phyloP scores from a whole-genome alignment of 2,329 filamentous ascomycete species.

The Magnaporthiopsis rhizophila region DNA sequence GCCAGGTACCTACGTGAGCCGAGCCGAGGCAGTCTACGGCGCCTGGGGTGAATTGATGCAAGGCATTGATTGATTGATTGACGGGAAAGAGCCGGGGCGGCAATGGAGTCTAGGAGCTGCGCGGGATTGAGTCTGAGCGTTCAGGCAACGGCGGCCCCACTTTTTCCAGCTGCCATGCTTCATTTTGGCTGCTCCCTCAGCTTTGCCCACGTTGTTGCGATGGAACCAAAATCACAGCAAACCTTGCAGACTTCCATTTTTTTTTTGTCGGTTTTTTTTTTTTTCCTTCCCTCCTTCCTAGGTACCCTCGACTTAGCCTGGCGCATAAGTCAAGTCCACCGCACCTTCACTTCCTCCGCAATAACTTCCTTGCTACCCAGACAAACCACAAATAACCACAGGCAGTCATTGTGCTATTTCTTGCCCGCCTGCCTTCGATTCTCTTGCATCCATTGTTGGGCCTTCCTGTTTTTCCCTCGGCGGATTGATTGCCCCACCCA shows the following conservation, averaged over 20 bases:
- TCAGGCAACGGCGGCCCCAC: neutral
- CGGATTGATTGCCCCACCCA: constrained; percentile 8
- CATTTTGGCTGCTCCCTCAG: neutral
- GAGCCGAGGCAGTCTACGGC: too few relatives aligned
- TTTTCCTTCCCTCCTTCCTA: neutral
- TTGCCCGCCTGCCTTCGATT: neutral
- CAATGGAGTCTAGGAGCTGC: neutral
- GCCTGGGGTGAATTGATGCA: neutral
- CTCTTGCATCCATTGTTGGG: neutral
- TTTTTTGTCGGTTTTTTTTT: neutral
- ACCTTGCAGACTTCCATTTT: neutral
- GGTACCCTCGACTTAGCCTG: neutral
- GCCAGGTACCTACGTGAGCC: too few relatives aligned
- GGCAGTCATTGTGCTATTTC: neutral
- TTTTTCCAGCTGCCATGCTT: neutral
- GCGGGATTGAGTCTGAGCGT: neutral
- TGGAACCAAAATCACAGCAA: neutral
- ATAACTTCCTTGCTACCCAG: neutral
- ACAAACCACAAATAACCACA: neutral
- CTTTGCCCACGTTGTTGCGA: neutral
- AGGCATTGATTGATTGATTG: neutral
- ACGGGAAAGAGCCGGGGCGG: neutral
- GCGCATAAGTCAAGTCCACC: constrained; percentile 5
- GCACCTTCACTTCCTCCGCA: neutral
- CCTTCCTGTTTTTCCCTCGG: neutral